Evolutionary conservation across 192 early-diverging fungal genomes (phyloP).

Genomic region (Linderina pennispora): DNA sequence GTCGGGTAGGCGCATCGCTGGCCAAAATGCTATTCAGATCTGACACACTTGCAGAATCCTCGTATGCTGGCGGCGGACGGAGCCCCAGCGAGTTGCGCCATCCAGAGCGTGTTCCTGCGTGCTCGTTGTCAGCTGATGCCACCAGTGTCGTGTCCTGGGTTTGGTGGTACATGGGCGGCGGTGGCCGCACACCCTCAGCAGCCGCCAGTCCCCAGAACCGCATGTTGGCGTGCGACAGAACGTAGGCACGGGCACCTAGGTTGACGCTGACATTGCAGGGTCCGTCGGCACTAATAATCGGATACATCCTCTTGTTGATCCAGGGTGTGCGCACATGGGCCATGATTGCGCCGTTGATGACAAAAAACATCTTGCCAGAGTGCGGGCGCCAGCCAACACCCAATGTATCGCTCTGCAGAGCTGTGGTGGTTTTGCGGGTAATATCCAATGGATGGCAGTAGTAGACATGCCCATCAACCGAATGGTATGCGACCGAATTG

Average conservation of each 20-base stretch:
- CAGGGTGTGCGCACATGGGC: conserved; percentile 55
- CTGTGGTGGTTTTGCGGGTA: conserved; percentile 45
- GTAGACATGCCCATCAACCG: conserved; percentile 55
- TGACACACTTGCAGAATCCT: neutral
- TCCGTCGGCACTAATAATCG: conserved; percentile 40
- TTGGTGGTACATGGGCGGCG: conserved; percentile 50
- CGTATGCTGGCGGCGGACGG: conserved; percentile 20
- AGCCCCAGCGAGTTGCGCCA: neutral
- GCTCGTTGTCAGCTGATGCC: too few relatives aligned
- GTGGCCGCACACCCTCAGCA: conserved; percentile 32
- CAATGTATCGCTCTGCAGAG: conserved; percentile 61
- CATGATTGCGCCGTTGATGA: conserved; percentile 62
- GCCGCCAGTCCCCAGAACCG: conserved; percentile 41
- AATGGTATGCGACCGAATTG: conserved; percentile 64
- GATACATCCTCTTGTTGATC: conserved; percentile 57
- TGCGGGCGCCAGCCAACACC: conserved; percentile 67
- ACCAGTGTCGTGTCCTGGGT: conserved; percentile 60
- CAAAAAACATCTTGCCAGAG: conserved; percentile 67
- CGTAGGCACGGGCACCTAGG: conserved; percentile 37
- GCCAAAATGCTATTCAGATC: too few relatives aligned
- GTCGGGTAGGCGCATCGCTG: too few relatives aligned
- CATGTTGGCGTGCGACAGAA: conserved; percentile 42
- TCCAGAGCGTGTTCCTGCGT: neutral
- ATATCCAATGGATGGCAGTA: conserved; percentile 51
- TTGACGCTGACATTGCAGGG: conserved; percentile 38